Evolutionary conservation across 1,284 basidiomycete genomes (phyloP), one percentile per base, ranked within the genome.

Genomic region (Ustilago cynodontis): DNA sequence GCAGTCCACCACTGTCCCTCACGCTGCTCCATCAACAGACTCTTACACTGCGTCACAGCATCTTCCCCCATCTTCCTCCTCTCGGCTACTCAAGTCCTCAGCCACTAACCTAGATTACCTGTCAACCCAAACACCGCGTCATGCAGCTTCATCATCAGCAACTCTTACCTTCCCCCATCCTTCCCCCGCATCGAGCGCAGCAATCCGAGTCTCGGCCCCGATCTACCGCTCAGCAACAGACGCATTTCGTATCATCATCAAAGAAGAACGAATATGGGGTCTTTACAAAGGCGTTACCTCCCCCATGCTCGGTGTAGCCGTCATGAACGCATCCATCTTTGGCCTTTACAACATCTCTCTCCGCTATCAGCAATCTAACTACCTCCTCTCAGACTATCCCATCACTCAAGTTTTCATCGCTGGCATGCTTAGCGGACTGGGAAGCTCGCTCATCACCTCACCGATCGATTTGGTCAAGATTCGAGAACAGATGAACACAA

Each of bases 291-390:
- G 82, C 39, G 70, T 81, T 24, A 80, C 82, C 1, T 79, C 77
- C 1, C 71, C 80, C 26, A 70, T 75, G 65, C 65, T 83, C n/a
- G 82, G 82, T 35, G 82, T 84, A 2, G 82, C 82, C n/a, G 55
- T 78, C 55, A 84, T 84, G 82, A 84, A 84, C 63, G 80, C 82
- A 1, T 81, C 79, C 57, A 69, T 84, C 58, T 84, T 84, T 52
- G 79, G 77, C 18, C 61, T 81, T 20, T 84, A 84, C 58, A 69
- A 65, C 20, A 41, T 82, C 29, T 62, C 76, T 1, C 64, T 84
- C 0, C 69, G 73, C 24, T 59, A 63, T 29, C 72, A 78, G 22
- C 55, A 64, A 18, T 39, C 49, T 2, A 56, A 69, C n/a, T 24
- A 26, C 7, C 14, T 61, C 3, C 18, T 67, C 7, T 28, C 31